Evolutionary conservation across 2,329 filamentous ascomycete species (phyloP).

Genomic region (Verticillium alfalfae): DNA sequence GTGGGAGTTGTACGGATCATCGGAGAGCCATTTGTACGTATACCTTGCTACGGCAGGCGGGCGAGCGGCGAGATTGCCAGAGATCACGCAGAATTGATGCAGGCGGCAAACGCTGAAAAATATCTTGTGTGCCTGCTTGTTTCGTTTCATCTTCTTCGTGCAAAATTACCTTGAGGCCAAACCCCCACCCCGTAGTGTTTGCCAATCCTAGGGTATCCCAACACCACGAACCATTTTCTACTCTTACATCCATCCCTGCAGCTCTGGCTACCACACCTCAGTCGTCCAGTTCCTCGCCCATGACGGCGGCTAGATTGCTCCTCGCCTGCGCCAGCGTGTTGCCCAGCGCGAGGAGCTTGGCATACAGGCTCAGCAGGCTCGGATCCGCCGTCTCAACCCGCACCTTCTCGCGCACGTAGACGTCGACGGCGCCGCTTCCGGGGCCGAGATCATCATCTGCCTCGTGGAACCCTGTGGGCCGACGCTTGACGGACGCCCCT

Average conservation of each 20-base stretch:
- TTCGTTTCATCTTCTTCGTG: not conserved
- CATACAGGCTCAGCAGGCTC: slow-evolving; percentile 73
- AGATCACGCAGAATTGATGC: not conserved
- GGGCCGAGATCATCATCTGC: slow-evolving; percentile 5
- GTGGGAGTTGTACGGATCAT: not conserved
- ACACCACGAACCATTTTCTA: not conserved
- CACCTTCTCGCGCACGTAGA: slow-evolving; percentile 85
- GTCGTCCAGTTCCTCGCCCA: slow-evolving; percentile 51
- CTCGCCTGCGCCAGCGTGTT: slow-evolving; percentile 66
- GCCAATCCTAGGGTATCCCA: not conserved
- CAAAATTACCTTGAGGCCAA: not conserved
- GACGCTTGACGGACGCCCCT: not conserved
- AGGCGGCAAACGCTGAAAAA: not conserved
- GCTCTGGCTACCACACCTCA: not conserved
- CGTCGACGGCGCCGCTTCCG: slow-evolving; percentile 43
- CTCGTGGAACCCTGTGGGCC: not conserved
- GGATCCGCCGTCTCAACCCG: slow-evolving; percentile 86
- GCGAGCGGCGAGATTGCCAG: not conserved
- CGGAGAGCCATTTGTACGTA: not conserved
- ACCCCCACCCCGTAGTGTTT: slow-evolving; percentile 14
- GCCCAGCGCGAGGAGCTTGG: slow-evolving; percentile 75
- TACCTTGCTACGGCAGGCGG: not conserved
- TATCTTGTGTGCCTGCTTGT: not conserved
- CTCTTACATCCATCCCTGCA: not conserved
- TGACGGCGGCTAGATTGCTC: slow-evolving; percentile 69